Evolutionary conservation across 2,329 filamentous ascomycete genomes (phyloP).

Genomic region (Cytospora piceae): DNA sequence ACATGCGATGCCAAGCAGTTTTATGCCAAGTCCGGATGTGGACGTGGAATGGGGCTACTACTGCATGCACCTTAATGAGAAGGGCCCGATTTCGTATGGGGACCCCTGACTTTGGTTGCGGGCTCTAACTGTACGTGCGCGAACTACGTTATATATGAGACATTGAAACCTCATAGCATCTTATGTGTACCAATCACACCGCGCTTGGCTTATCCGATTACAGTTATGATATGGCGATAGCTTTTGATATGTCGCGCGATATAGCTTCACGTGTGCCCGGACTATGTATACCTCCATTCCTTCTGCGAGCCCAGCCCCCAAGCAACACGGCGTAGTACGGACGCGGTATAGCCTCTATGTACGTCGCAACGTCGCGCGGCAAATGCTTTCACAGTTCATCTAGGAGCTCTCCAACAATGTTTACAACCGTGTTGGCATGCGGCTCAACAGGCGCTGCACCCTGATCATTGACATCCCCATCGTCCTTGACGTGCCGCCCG

Average conservation of each 20-base stretch:
- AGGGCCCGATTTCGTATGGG: not conserved
- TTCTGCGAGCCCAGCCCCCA: too few relatives aligned
- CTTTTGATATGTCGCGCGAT: too few relatives aligned
- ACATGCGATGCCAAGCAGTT: not conserved
- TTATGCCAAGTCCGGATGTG: not conserved
- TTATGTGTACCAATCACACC: too few relatives aligned
- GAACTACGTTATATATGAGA: too few relatives aligned
- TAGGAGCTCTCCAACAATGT: too few relatives aligned
- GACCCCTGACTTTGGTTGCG: not conserved
- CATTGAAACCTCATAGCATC: too few relatives aligned
- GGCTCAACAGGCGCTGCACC: not conserved
- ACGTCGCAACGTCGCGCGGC: not conserved
- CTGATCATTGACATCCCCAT: not conserved
- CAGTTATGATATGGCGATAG: too few relatives aligned
- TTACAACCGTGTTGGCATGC: not conserved
- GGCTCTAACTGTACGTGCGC: not conserved
- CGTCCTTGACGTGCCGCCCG: slow-evolving; percentile 21
- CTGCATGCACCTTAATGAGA: not conserved
- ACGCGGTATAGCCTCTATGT: too few relatives aligned
- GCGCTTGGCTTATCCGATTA: too few relatives aligned
- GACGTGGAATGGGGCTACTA: not conserved
- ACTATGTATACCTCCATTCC: too few relatives aligned
- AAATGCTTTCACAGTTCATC: slow-evolving; percentile 16
- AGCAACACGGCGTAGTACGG: too few relatives aligned
- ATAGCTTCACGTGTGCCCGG: too few relatives aligned